Percentiles rank a stretch among this genome's conserved stretches.
Conservation (phyloP, 2,329 filamentous ascomycete species). For the Seiridium cupressi region DNA sequence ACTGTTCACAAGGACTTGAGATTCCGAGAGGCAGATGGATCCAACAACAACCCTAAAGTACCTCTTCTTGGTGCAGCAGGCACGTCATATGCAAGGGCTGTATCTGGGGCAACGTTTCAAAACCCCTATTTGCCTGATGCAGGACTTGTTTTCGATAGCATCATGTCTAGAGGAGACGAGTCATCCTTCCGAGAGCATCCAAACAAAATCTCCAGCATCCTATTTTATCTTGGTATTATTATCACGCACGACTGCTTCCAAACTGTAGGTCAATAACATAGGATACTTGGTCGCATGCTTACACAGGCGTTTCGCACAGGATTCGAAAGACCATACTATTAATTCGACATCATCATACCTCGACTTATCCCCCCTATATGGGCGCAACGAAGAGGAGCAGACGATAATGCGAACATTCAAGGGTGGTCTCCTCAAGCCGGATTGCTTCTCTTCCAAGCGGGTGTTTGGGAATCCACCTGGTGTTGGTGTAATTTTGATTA, state of each 20-base stretch:
- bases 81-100: conserved; percentile 27
- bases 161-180: conserved; percentile 24
- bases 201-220: conserved; percentile 39
- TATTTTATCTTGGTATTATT: conserved; percentile 48
- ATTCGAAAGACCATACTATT: not conserved
- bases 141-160: conserved; percentile 26
- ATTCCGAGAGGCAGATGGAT: conserved; percentile 23
- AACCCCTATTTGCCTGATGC: conserved; percentile 27
- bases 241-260: conserved; percentile 52
- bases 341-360: conserved; percentile 32
- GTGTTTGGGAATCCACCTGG: conserved; percentile 51
- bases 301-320: not conserved
- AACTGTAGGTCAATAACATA: conserved; percentile 18
- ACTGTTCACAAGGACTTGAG: conserved; percentile 2
- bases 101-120: conserved; percentile 20
- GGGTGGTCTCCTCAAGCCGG: conserved; percentile 51
- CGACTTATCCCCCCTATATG: conserved; percentile 52
- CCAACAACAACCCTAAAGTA: conserved; percentile 22
- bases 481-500: conserved; percentile 49
- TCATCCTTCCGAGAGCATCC: conserved; percentile 29
- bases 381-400: conserved; percentile 49
- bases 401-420: conserved; percentile 44
- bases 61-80: conserved; percentile 28
- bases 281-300: not conserved
- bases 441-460: conserved; percentile 51